A percentile compares a stretch with the other conserved stretches of the same genome.
phyloP scores from a whole-genome alignment of 225 moss, liverwort and hornwort genomes.

The Polytrichum commune region DNA sequence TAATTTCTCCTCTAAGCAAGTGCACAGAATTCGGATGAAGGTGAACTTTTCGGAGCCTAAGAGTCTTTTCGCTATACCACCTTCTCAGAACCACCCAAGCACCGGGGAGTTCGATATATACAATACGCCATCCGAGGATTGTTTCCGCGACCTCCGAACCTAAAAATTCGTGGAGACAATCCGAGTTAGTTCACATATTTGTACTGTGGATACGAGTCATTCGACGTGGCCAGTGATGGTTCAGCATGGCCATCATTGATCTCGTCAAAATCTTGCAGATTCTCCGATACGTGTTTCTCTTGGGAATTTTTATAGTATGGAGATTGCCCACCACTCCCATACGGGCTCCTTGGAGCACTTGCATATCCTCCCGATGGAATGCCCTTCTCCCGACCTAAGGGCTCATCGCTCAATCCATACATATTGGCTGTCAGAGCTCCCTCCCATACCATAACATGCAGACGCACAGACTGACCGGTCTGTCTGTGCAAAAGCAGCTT shows the following conservation, averaged over 20 bases:
- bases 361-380: slow-evolving; percentile 29
- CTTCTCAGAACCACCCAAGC: slow-evolving; percentile 57
- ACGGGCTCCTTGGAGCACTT: slow-evolving; percentile 16
- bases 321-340: slow-evolving; percentile 22
- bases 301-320: slow-evolving; percentile 32
- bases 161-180: slow-evolving; percentile 24
- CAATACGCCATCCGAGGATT: slow-evolving; percentile 45
- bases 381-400: slow-evolving; percentile 32
- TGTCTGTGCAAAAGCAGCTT: slow-evolving; percentile 64
- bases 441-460: slow-evolving; percentile 71
- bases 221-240: slow-evolving; percentile 41
- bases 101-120: slow-evolving; percentile 56
- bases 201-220: slow-evolving; percentile 42
- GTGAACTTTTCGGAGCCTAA: slow-evolving; percentile 1
- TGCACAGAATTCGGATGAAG: slow-evolving; percentile 1
- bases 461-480: slow-evolving; percentile 53
- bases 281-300: slow-evolving; percentile 20
- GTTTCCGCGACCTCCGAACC: slow-evolving; percentile 35
- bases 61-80: slow-evolving; percentile 26
- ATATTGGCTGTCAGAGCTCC: slow-evolving; percentile 51
- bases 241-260: slow-evolving; percentile 45
- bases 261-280: slow-evolving; percentile 43
- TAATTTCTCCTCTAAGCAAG: not conserved
- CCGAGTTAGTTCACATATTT: slow-evolving; percentile 41
- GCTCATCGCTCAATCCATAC: slow-evolving; percentile 42